phyloP scores from a whole-genome alignment of 2,329 filamentous ascomycete species.

The Pseudofabraea citricarpa region DNA sequence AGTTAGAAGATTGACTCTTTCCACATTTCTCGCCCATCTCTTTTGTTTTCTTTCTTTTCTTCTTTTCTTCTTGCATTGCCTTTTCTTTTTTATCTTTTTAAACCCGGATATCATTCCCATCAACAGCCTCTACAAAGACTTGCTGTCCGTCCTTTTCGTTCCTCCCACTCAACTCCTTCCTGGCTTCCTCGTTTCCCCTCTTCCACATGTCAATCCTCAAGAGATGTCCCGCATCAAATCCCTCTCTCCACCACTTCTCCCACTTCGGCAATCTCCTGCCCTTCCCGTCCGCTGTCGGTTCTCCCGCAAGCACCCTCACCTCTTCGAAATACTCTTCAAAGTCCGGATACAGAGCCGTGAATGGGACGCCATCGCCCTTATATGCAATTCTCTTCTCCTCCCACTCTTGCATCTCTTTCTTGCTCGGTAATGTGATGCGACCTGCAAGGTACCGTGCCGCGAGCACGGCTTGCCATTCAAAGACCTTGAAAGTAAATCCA shows the following conservation, averaged over 20 bases:
- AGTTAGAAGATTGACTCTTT: too few relatives aligned
- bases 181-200: slow-evolving; percentile 39
- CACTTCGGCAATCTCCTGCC: slow-evolving; percentile 43
- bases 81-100: neutral
- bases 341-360: slow-evolving; percentile 53
- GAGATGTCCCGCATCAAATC: slow-evolving; percentile 50
- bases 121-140: neutral
- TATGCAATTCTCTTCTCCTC: slow-evolving; percentile 47
- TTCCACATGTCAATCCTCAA: slow-evolving; percentile 54
- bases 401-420: slow-evolving; percentile 48
- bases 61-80: too few relatives aligned
- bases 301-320: slow-evolving; percentile 44
- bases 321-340: slow-evolving; percentile 63
- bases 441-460: slow-evolving; percentile 55
- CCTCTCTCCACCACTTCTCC: slow-evolving; percentile 39
- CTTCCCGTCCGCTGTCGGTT: slow-evolving; percentile 32
- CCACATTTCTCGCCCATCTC: too few relatives aligned
- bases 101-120: neutral
- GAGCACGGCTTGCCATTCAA: slow-evolving; percentile 63
- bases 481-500: slow-evolving; percentile 62
- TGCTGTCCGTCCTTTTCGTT: neutral
- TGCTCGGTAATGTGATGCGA: slow-evolving; percentile 42
- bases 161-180: slow-evolving; percentile 11
- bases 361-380: slow-evolving; percentile 52
- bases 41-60: too few relatives aligned